These are phyloP conservation scores for Phytopythium montanum DNA, from an alignment of 352 stramenopile species.

Conservation along the genomic window DNA sequence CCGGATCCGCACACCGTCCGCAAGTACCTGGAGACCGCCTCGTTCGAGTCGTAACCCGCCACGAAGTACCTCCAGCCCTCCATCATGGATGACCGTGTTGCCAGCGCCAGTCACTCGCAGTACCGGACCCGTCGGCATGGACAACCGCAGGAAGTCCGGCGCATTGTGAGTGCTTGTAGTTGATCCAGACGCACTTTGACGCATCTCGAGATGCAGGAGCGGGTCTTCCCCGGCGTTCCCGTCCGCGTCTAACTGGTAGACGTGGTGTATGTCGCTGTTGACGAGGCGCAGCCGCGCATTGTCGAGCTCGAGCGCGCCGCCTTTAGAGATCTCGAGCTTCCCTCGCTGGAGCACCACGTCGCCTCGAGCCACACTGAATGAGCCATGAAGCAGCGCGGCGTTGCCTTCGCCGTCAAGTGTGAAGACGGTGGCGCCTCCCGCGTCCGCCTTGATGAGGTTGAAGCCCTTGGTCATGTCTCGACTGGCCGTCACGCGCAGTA, in stretches of 20 bases:
- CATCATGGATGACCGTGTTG: constrained; percentile 51
- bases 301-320: constrained; percentile 39
- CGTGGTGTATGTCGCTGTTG: constrained; percentile 33
- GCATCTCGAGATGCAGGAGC: constrained; percentile 37
- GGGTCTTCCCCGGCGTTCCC: constrained; percentile 6
- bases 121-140: constrained; percentile 28
- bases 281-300: constrained; percentile 34
- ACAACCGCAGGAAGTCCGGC: constrained; percentile 51
- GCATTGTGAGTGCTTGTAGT: constrained; percentile 10
- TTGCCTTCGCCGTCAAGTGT: constrained; percentile 57
- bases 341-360: constrained; percentile 50
- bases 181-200: constrained; percentile 3
- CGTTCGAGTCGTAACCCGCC: constrained; percentile 54
- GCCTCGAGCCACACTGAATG: constrained; percentile 36
- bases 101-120: constrained; percentile 50
- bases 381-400: constrained; percentile 37
- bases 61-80: constrained; percentile 52
- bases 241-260: constrained; percentile 22
- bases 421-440: constrained; percentile 40
- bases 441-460: constrained; percentile 66
- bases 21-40: constrained; percentile 55
- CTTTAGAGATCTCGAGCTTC: constrained; percentile 29
- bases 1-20: constrained; percentile 44
- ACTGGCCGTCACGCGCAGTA: constrained; percentile 49
- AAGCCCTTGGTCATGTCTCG: constrained; percentile 47